A percentile compares a stretch with the other conserved stretches of the same genome.
Evolutionary conservation across 1,284 basidiomycete genomes (phyloP).

Genomic region (Ganoderma meredithae): DNA sequence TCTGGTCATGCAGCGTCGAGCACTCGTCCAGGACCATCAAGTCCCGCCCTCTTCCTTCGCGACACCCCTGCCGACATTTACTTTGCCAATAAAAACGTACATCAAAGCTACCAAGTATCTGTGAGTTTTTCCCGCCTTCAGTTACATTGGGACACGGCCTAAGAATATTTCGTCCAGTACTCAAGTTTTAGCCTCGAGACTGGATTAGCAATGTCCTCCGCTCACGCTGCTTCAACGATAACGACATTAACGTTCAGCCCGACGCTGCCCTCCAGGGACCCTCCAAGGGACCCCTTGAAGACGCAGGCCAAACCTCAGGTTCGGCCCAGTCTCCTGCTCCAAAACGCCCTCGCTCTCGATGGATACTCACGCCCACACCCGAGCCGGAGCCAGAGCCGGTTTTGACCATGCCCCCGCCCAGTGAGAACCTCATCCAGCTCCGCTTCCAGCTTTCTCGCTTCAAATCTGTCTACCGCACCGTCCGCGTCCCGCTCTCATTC

Average conservation of each 20-base stretch:
- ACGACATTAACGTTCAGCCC: not conserved
- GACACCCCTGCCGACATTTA: not conserved
- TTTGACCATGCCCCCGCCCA: constrained; percentile 13
- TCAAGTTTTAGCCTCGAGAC: not conserved
- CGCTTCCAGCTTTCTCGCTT: constrained; percentile 44
- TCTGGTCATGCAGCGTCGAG: not conserved
- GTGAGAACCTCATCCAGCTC: constrained; percentile 38
- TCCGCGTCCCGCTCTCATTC: constrained; percentile 43
- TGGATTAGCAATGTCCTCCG: not conserved
- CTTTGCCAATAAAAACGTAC: not conserved
- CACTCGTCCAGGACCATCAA: not conserved
- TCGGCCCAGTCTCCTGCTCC: not conserved
- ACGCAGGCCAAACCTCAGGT: not conserved
- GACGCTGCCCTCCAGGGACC: not conserved
- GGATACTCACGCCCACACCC: not conserved
- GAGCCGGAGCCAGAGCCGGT: not conserved
- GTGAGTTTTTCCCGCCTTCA: not conserved
- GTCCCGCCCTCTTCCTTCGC: not conserved
- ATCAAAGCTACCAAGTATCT: not conserved
- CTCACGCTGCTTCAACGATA: not conserved
- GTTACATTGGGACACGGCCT: not conserved
- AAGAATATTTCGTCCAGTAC: not conserved
- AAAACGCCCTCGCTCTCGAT: not conserved
- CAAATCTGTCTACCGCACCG: constrained; percentile 41
- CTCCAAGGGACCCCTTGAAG: not conserved